phyloP scores from a whole-genome alignment of 441 rosid species.

The Erysimum cheiri region DNA sequence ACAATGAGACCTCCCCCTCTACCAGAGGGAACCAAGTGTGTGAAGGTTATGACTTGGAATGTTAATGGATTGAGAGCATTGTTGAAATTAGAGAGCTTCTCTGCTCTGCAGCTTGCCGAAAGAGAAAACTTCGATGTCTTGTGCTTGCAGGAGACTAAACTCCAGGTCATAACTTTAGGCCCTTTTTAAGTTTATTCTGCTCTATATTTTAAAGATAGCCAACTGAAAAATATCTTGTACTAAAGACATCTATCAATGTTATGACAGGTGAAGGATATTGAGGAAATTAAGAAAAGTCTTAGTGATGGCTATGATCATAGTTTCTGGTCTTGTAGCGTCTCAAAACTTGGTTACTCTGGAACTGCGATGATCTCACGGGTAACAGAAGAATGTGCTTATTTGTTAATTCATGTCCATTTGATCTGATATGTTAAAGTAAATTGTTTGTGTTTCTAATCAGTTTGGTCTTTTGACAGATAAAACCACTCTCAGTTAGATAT shows the following conservation, averaged over 20 bases:
- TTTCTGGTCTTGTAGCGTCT: conserved; percentile 89
- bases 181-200: conserved; percentile 10
- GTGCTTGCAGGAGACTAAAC: conserved; percentile 96
- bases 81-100: conserved; percentile 71
- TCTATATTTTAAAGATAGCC: conserved; percentile 1
- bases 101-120: conserved; percentile 80
- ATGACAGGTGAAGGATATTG: conserved; percentile 85
- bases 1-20: conserved; percentile 77
- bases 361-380: conserved; percentile 94
- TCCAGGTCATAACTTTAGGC: conserved; percentile 59
- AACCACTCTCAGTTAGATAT: conserved; percentile 88
- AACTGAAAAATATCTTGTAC: background rate
- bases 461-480: conserved; percentile 60
- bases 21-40: conserved; percentile 49
- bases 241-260: conserved; percentile 28
- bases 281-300: conserved; percentile 67
- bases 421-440: conserved; percentile 3
- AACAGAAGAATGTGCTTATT: conserved; percentile 34
- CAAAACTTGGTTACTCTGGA: conserved; percentile 98
- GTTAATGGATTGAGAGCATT: conserved; percentile 92
- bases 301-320: conserved; percentile 79
- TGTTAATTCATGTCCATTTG: conserved; percentile 15
- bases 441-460: conserved; percentile 11
- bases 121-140: conserved; percentile 83
- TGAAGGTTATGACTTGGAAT: conserved; percentile 89